phyloP scores from a whole-genome alignment of 495 filamentous ascomycete genomes.

The Penicillium chermesinum region DNA sequence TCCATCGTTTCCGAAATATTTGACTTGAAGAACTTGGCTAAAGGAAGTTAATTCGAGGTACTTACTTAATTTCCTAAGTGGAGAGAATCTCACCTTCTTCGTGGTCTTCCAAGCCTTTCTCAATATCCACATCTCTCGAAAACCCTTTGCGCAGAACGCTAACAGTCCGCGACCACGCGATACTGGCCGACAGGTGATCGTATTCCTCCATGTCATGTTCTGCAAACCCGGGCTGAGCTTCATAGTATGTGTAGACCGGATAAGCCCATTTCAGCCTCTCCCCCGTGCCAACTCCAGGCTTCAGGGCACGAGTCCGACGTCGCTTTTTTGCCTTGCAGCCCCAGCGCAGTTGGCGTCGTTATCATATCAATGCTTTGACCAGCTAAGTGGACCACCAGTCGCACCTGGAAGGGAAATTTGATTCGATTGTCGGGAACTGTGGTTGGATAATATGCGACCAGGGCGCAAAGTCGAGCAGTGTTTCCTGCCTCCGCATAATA shows the following conservation, averaged over 20 bases:
- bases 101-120: conserved; percentile 55
- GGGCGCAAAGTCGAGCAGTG: conserved; percentile 40
- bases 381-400: conserved; percentile 52
- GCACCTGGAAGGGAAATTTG: conserved; percentile 44
- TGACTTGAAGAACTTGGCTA: conserved; percentile 46
- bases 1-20: conserved; percentile 46
- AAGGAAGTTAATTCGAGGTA: no score
- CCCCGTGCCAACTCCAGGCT: conserved; percentile 51
- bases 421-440: conserved; percentile 45
- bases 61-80: no score
- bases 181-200: conserved; percentile 44
- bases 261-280: conserved; percentile 37
- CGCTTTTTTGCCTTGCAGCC: conserved; percentile 58
- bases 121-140: conserved; percentile 53
- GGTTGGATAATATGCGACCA: conserved; percentile 59
- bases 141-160: conserved; percentile 51
- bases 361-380: conserved; percentile 42
- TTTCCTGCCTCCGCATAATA: conserved; percentile 46
- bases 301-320: conserved; percentile 42
- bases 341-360: conserved; percentile 48
- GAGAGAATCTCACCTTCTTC: conserved; percentile 28
- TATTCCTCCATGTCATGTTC: conserved; percentile 49
- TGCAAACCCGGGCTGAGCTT: conserved; percentile 52
- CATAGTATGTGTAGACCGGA: conserved; percentile 45
- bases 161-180: conserved; percentile 56